These are phyloP conservation scores for Nakaseomyces nivariensis DNA, from an alignment of 1,139 yeast genomes.

Conservation along the genomic window DNA sequence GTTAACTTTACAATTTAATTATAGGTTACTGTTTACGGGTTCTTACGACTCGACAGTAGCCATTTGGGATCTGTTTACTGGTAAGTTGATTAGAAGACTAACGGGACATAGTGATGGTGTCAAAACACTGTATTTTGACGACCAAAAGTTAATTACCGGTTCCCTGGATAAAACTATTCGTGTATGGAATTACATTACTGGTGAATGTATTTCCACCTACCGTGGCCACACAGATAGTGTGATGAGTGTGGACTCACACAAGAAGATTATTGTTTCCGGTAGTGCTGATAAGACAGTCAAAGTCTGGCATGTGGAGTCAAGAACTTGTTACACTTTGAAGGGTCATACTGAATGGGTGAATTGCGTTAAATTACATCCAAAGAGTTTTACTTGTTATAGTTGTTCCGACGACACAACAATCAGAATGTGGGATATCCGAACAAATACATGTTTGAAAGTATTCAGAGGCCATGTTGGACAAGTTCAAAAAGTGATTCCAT, in stretches of 20 bases:
- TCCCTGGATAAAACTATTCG: constrained; percentile 85
- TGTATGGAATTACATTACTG: constrained; percentile 93
- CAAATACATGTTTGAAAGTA: constrained; percentile 67
- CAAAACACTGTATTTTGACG: constrained; percentile 73
- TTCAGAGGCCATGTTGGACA: constrained; percentile 65
- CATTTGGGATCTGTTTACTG: constrained; percentile 80
- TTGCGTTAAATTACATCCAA: constrained; percentile 75
- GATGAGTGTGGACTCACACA: constrained; percentile 55
- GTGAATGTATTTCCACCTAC: constrained; percentile 87
- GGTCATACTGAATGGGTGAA: constrained; percentile 94
- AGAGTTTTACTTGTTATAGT: constrained; percentile 69
- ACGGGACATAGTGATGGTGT: constrained; percentile 83
- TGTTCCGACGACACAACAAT: constrained; percentile 89
- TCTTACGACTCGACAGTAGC: constrained; percentile 83
- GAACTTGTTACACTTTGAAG: constrained; percentile 83
- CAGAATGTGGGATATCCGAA: constrained; percentile 85
- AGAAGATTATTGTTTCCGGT: constrained; percentile 82
- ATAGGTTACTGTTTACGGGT: constrained; percentile 75
- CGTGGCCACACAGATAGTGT: constrained; percentile 88
- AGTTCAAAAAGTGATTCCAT: constrained; percentile 82
- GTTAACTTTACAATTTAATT: constrained; percentile 72
- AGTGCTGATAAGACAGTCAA: constrained; percentile 86
- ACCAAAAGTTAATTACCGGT: constrained; percentile 81
- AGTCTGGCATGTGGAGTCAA: constrained; percentile 91
- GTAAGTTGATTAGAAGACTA: constrained; percentile 65